These are phyloP conservation scores for Achaetomiella virescens DNA, from an alignment of 495 filamentous ascomycete genomes.

Conservation along the genomic window DNA sequence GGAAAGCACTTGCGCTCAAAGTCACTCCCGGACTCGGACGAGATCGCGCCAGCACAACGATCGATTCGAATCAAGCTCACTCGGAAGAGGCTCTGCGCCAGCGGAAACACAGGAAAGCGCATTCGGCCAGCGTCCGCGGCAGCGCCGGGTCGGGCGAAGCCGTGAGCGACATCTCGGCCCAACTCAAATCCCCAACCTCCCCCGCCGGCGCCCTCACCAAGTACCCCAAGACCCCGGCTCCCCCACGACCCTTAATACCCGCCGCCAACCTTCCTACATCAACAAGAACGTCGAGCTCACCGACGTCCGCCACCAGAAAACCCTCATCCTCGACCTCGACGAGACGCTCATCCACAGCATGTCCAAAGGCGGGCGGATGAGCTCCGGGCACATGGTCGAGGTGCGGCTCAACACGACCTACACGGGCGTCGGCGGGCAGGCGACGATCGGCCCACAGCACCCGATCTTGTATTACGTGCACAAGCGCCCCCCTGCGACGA, in stretches of 20 bases:
- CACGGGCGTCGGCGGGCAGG: slow-evolving; percentile 55
- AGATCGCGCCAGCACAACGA: slow-evolving; percentile 58
- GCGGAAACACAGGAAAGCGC: slow-evolving; percentile 53
- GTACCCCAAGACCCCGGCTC: slow-evolving; percentile 82
- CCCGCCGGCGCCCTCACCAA: slow-evolving; percentile 72
- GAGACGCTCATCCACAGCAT: slow-evolving; percentile 97
- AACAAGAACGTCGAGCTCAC: slow-evolving; percentile 36
- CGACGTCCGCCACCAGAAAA: slow-evolving; percentile 63
- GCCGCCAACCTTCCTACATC: slow-evolving; percentile 76
- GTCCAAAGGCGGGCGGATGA: slow-evolving; percentile 93
- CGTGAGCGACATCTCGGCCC: slow-evolving; percentile 38
- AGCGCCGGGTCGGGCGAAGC: background rate
- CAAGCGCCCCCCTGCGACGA: slow-evolving; percentile 97
- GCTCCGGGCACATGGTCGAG: slow-evolving; percentile 97
- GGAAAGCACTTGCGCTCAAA: slow-evolving; percentile 48
- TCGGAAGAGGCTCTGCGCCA: slow-evolving; percentile 67
- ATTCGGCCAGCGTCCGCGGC: slow-evolving; percentile 35
- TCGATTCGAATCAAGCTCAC: slow-evolving; percentile 90
- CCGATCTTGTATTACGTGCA: slow-evolving; percentile 98
- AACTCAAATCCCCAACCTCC: slow-evolving; percentile 86
- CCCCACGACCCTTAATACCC: slow-evolving; percentile 86
- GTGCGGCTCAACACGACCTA: slow-evolving; percentile 73
- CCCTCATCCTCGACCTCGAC: slow-evolving; percentile 89
- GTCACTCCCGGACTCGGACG: slow-evolving; percentile 49
- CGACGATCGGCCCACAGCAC: slow-evolving; percentile 74